Conservation (phyloP, 192 early-diverging fungal species). For the Gonapodya prolifera region DNA sequence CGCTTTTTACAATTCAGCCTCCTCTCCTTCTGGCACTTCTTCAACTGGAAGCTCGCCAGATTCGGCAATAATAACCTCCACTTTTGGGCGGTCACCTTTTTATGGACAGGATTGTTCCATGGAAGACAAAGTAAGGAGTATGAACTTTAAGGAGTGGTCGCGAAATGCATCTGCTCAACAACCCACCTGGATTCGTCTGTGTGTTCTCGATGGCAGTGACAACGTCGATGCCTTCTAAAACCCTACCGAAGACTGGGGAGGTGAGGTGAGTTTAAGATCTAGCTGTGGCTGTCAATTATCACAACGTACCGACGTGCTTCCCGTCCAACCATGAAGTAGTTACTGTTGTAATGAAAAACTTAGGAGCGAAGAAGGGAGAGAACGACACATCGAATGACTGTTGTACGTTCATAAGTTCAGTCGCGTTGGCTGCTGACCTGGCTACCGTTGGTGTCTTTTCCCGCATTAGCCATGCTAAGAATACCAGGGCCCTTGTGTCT, state of each 20-base stretch:
- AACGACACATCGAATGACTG: too few species aligned
- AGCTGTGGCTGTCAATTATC: too few species aligned
- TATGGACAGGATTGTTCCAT: too few species aligned
- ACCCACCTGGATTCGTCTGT: background rate
- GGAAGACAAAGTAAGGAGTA: too few species aligned
- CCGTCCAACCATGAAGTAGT: slow-evolving; percentile 42
- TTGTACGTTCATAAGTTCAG: too few species aligned
- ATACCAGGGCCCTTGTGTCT: background rate
- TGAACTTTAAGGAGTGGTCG: too few species aligned
- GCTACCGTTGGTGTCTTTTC: slow-evolving; percentile 59
- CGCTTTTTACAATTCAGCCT: too few species aligned
- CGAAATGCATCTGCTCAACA: too few species aligned
- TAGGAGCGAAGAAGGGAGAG: too few species aligned
- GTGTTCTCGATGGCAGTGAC: slow-evolving; percentile 58
- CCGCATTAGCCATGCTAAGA: slow-evolving; percentile 30
- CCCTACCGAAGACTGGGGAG: slow-evolving; percentile 38
- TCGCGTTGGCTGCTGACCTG: too few species aligned
- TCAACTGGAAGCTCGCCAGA: slow-evolving; percentile 30
- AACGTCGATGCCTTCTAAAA: slow-evolving; percentile 40
- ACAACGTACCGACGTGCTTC: too few species aligned
- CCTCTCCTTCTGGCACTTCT: slow-evolving; percentile 16
- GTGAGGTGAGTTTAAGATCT: too few species aligned
- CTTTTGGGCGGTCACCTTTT: slow-evolving; percentile 39
- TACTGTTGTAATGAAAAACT: slow-evolving; percentile 82
- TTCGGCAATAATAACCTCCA: slow-evolving; percentile 31